Evolutionary conservation across 192 early-diverging fungal genomes (phyloP).

Genomic region (Umbelopsis isabellina): DNA sequence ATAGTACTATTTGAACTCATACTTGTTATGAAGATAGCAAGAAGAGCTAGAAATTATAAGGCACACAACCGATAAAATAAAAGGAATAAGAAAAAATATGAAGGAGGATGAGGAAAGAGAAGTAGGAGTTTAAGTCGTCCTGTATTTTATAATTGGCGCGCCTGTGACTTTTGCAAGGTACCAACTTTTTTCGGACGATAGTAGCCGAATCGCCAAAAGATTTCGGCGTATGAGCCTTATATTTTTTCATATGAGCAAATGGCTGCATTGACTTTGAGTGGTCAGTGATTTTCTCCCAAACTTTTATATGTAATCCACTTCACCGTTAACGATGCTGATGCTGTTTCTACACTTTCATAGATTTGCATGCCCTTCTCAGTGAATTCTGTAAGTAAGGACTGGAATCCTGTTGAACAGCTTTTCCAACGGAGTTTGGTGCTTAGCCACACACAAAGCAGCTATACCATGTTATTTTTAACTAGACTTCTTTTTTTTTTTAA

Average conservation of each 20-base stretch:
- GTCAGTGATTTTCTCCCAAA: not conserved
- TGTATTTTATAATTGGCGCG: not conserved
- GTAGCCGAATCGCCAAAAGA: not conserved
- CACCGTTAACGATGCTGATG: not conserved
- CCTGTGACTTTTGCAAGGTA: not conserved
- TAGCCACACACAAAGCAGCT: too few relatives aligned
- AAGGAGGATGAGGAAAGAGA: slow-evolving; percentile 5
- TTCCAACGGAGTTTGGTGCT: not conserved
- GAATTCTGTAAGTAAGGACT: slow-evolving; percentile 24
- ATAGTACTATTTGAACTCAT: slow-evolving; percentile 19
- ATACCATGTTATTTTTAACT: not conserved
- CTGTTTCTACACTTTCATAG: not conserved
- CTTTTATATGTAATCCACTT: not conserved
- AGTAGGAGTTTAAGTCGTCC: not conserved
- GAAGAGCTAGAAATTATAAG: slow-evolving; percentile 1
- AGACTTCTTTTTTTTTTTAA: not conserved
- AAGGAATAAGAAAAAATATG: slow-evolving; percentile 4
- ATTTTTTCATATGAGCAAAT: slow-evolving; percentile 1
- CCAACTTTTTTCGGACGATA: not conserved
- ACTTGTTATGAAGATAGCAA: not conserved
- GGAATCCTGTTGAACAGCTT: not conserved
- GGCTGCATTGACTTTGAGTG: not conserved
- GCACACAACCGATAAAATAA: not conserved
- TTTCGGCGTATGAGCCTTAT: not conserved
- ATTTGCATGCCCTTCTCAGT: not conserved